Conservation (phyloP, 192 early-diverging fungal species). For the Entomortierella beljakovae region DNA sequence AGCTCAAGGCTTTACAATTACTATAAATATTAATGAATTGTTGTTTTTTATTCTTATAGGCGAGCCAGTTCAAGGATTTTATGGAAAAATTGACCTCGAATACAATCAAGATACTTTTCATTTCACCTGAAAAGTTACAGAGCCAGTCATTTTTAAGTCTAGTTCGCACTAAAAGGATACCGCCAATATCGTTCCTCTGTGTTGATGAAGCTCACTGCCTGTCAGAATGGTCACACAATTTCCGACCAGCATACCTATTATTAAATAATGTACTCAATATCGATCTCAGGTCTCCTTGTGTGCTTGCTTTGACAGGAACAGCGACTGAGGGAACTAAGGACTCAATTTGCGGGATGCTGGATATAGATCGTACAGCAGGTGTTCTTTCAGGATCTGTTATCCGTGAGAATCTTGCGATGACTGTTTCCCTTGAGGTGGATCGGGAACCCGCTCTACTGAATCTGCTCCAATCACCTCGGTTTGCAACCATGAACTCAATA, state of each 20-base stretch:
- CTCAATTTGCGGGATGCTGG: constrained; percentile 70
- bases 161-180: constrained; percentile 59
- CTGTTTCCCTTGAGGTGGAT: constrained; percentile 60
- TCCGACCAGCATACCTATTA: constrained; percentile 77
- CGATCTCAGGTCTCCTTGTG: constrained; percentile 59
- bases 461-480: constrained; percentile 63
- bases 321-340: constrained; percentile 67
- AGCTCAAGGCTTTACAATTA: background rate
- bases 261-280: constrained; percentile 62
- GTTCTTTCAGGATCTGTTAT: constrained; percentile 66
- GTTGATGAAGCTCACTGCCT: constrained; percentile 89
- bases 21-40: constrained; percentile 4
- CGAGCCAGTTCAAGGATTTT: constrained; percentile 45
- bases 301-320: constrained; percentile 82
- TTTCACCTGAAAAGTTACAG: constrained; percentile 78
- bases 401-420: constrained; percentile 71
- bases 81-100: constrained; percentile 59
- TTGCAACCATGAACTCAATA: constrained; percentile 65
- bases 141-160: constrained; percentile 69
- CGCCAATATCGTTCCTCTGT: constrained; percentile 69
- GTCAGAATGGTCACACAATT: constrained; percentile 90
- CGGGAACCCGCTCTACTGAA: constrained; percentile 67
- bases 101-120: constrained; percentile 75
- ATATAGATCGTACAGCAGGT: constrained; percentile 57
- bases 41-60: constrained; percentile 8